Evolutionary conservation across 768 basidiomycete genomes (phyloP).

Genomic region (Pholiota conissans): DNA sequence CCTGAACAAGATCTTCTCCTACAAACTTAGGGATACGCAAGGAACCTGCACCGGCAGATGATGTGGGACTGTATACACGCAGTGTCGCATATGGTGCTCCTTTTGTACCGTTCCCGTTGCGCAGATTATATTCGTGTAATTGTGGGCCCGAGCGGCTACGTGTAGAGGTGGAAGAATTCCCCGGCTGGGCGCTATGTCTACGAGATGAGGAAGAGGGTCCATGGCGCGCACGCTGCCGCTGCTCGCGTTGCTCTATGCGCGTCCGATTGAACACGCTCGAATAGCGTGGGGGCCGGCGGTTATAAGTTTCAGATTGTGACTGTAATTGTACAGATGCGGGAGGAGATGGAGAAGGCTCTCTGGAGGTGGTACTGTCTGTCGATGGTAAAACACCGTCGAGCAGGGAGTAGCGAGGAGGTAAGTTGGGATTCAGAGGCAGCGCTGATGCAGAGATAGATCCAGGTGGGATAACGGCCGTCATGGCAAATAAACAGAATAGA

Average conservation of each 20-base stretch:
- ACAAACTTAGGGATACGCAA: constrained; percentile 21
- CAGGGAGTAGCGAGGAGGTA: constrained; percentile 16
- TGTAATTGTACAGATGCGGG: no score
- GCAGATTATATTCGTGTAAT: constrained; percentile 16
- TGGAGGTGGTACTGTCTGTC: not conserved
- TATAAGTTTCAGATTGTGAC: not conserved
- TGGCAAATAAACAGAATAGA: not conserved
- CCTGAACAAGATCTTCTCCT: constrained; percentile 25
- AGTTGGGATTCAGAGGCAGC: not conserved
- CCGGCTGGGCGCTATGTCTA: not conserved
- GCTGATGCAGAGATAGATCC: no score
- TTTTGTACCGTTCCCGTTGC: constrained; percentile 11
- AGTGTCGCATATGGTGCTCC: constrained; percentile 25
- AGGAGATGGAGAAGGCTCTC: not conserved
- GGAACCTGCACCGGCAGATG: not conserved
- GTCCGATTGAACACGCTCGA: constrained; percentile 11
- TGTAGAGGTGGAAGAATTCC: not conserved
- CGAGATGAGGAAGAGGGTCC: not conserved
- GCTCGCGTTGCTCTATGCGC: constrained; percentile 1
- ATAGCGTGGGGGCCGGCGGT: constrained; percentile 11
- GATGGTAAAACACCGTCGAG: constrained; percentile 8
- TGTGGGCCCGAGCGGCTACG: constrained; percentile 5
- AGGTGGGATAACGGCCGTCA: not conserved
- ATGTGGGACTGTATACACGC: constrained; percentile 23
- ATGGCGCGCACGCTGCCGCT: not conserved